Evolutionary conservation across 1,284 basidiomycete genomes (phyloP), one percentile per base, ranked within the genome.

Genomic region (Puccinia novopanici): DNA sequence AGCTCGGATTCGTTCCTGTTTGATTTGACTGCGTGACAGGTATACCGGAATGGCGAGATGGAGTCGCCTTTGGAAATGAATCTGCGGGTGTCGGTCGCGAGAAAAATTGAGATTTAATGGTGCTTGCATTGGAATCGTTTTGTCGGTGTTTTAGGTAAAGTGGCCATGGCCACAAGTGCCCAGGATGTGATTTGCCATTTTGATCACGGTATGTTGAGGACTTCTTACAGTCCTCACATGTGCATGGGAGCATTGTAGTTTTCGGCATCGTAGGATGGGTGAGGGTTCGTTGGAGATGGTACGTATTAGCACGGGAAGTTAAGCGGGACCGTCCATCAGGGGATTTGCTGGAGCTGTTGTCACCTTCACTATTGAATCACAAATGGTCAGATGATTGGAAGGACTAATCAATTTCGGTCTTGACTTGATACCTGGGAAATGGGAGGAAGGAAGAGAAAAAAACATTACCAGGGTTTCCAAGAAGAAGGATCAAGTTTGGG

Each of bases 171-270:
- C 59, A 61, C 59, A 61, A 61, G 59, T 61, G 59, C 59, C 59
- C 59, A 37, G 27, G 59, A 15, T 19, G 59, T 61, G 8, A 61
- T 37, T 61, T 34, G 30, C 59, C 59, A 61, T 61, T 61, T 61
- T 61, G 3, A 61, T 61, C 59, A 37, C 59, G 30, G 30, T 61
- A 61, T 61, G 59, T 61, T 61, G 59, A 61, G 59, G 59, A 61
- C 9, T 19, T 61, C 59, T 61, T 61, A 17, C 59, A 61, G 17
- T 61, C 30, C 3, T 61, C 59, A 61, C 59, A 61, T 34, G 59
- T 61, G 59, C 59, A 61, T 34, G 59, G 34, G 15, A 61, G 30
- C n/a, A n/a, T n/a, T n/a, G n/a, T n/a, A n/a, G n/a, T n/a, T n/a
- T n/a, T n/a, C n/a, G n/a, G n/a, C n/a, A n/a, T n/a, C n/a, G n/a